Conservation (phyloP, 768 basidiomycete genomes). For the Phaeotremella fagi region DNA sequence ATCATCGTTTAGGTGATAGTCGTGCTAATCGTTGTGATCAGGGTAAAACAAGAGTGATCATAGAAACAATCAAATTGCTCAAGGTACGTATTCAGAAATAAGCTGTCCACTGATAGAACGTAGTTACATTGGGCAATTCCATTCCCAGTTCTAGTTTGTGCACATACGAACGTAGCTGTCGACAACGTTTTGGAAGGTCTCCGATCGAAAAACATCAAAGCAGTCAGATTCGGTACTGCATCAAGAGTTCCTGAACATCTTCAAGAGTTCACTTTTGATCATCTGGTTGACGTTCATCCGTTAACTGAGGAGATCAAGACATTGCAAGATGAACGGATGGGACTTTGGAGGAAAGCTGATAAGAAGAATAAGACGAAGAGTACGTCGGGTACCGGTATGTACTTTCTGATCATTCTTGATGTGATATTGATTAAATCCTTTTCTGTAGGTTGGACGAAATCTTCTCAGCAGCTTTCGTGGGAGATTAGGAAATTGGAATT, state of each 20-base stretch:
- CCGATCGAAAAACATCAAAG: slow-evolving; percentile 57
- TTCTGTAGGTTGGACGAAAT: neutral
- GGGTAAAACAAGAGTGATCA: slow-evolving; percentile 90
- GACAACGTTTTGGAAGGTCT: slow-evolving; percentile 83
- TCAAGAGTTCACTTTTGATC: slow-evolving; percentile 59
- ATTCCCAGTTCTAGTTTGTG: slow-evolving; percentile 81
- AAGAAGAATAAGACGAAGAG: neutral
- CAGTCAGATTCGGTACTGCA: slow-evolving; percentile 68
- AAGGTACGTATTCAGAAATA: too few species aligned
- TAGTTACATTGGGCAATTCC: slow-evolving; percentile 77
- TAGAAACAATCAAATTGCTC: slow-evolving; percentile 73
- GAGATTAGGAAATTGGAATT: neutral
- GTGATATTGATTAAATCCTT: neutral
- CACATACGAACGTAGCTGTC: slow-evolving; percentile 88
- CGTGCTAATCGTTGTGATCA: slow-evolving; percentile 42
- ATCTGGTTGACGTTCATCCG: slow-evolving; percentile 61
- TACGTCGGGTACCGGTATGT: slow-evolving; percentile 50
- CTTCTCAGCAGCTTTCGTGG: neutral
- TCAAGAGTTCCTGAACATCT: slow-evolving; percentile 61
- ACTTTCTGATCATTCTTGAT: too few species aligned
- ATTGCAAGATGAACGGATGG: neutral
- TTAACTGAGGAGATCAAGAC: slow-evolving; percentile 53
- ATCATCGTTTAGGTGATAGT: too few species aligned
- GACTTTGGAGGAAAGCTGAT: neutral
- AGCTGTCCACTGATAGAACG: too few species aligned